These are phyloP conservation scores for Plenodomus tracheiphilus DNA, from an alignment of 2,329 filamentous ascomycete species.

Conservation along the genomic window DNA sequence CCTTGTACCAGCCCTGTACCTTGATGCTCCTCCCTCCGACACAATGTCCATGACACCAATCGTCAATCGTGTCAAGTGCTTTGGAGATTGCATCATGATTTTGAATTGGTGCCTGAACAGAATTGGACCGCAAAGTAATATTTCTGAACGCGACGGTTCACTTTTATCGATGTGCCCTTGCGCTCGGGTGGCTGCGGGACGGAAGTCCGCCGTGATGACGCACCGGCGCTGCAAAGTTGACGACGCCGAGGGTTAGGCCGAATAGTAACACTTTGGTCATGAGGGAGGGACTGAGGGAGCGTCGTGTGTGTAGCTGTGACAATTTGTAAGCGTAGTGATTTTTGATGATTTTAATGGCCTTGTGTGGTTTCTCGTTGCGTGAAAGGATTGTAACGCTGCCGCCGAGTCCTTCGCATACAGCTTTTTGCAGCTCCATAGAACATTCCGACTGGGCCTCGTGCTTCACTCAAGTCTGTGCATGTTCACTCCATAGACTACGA, in stretches of 20 bases:
- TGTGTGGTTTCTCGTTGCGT: too few species aligned
- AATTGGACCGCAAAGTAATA: conserved; percentile 1
- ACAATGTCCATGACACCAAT: conserved; percentile 22
- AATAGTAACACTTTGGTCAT: background rate
- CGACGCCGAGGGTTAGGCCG: conserved; percentile 3
- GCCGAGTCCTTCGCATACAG: too few species aligned
- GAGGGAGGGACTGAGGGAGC: too few species aligned
- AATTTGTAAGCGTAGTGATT: too few species aligned
- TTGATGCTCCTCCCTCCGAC: conserved; percentile 4
- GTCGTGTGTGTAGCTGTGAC: too few species aligned
- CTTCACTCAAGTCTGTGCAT: background rate
- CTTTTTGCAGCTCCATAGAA: too few species aligned
- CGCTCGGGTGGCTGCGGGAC: conserved; percentile 21
- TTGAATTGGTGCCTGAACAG: background rate
- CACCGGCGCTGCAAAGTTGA: conserved; percentile 17
- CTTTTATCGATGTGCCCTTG: background rate
- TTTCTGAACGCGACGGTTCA: background rate
- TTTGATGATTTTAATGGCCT: too few species aligned
- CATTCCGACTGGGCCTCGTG: too few species aligned
- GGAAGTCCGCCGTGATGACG: conserved; percentile 20
- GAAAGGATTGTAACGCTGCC: too few species aligned
- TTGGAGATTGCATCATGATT: conserved; percentile 2
- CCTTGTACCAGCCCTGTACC: background rate
- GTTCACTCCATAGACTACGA: background rate
- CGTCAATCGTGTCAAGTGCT: conserved; percentile 23